phyloP scores from a whole-genome alignment of 352 stramenopile species.

The Phytophthora cryptogea region DNA sequence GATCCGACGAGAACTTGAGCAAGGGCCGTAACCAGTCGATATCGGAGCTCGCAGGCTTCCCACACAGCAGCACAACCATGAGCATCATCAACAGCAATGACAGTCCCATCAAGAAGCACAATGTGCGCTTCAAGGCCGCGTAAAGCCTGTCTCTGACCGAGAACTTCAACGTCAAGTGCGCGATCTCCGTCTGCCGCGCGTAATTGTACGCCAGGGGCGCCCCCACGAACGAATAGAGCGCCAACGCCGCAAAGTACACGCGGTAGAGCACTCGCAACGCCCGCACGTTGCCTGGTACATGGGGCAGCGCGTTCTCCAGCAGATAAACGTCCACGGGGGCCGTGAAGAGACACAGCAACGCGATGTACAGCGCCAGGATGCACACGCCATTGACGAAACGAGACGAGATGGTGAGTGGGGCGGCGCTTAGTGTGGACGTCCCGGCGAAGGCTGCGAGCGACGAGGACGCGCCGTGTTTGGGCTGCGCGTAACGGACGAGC shows the following conservation, averaged over 20 bases:
- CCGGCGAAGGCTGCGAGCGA: constrained; percentile 58
- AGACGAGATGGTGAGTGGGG: constrained; percentile 65
- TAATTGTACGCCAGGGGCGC: constrained; percentile 85
- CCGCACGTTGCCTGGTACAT: constrained; percentile 57
- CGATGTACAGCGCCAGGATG: constrained; percentile 68
- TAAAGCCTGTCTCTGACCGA: constrained; percentile 51
- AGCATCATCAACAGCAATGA: constrained; percentile 67
- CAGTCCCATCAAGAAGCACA: constrained; percentile 75
- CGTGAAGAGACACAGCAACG: constrained; percentile 79
- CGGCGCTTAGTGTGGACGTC: constrained; percentile 59
- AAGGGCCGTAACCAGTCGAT: constrained; percentile 86
- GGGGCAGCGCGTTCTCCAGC: constrained; percentile 67
- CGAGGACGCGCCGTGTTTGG: constrained; percentile 51
- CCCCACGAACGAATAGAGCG: constrained; percentile 68
- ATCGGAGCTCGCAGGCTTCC: constrained; percentile 74
- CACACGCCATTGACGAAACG: constrained; percentile 75
- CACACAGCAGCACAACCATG: constrained; percentile 73
- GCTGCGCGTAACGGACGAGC: constrained; percentile 72
- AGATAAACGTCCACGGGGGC: constrained; percentile 82
- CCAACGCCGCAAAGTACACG: constrained; percentile 68
- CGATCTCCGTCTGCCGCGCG: constrained; percentile 82
- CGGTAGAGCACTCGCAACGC: constrained; percentile 70
- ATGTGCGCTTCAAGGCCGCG: constrained; percentile 72
- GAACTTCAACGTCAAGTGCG: constrained; percentile 79
- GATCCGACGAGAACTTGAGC: constrained; percentile 73